Evolutionary conservation across 257 asterid species (phyloP).

Genomic region (Scutellaria minor): DNA sequence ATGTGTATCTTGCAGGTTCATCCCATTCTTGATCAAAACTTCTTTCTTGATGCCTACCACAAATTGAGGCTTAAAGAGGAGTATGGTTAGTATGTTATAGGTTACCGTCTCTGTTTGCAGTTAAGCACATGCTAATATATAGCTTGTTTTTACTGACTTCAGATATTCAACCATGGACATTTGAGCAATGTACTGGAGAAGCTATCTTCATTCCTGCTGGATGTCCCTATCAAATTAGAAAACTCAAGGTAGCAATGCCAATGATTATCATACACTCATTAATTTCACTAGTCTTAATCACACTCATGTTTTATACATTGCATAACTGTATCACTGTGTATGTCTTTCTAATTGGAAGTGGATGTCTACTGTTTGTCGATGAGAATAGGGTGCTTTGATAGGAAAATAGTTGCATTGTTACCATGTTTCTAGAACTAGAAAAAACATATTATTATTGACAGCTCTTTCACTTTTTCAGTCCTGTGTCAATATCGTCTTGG

Average conservation of each 20-base stretch:
- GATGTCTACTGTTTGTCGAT: background rate
- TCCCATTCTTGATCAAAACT: constrained; percentile 84
- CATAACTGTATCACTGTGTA: constrained; percentile 10
- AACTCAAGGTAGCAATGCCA: constrained; percentile 60
- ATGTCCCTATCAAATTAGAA: constrained; percentile 91
- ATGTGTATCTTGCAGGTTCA: constrained; percentile 64
- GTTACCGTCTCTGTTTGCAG: constrained; percentile 17
- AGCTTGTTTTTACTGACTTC: constrained; percentile 36
- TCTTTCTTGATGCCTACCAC: constrained; percentile 91
- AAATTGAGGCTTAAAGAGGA: constrained; percentile 91
- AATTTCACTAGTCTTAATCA: constrained; percentile 5
- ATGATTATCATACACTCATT: background rate
- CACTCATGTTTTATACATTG: background rate
- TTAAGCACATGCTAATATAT: constrained; percentile 25
- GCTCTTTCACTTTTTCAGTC: constrained; percentile 59
- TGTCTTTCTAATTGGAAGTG: background rate
- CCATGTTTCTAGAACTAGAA: constrained; percentile 19
- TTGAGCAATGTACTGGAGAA: constrained; percentile 84
- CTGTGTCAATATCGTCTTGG: constrained; percentile 72
- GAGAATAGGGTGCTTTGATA: background rate
- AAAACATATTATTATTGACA: constrained; percentile 27
- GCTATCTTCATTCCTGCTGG: constrained; percentile 98
- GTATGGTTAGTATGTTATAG: constrained; percentile 63
- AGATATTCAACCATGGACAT: constrained; percentile 93
- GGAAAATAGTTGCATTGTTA: background rate